Evolutionary conservation across 1,284 basidiomycete species (phyloP).

Genomic region (Trichosporon coremiiforme): DNA sequence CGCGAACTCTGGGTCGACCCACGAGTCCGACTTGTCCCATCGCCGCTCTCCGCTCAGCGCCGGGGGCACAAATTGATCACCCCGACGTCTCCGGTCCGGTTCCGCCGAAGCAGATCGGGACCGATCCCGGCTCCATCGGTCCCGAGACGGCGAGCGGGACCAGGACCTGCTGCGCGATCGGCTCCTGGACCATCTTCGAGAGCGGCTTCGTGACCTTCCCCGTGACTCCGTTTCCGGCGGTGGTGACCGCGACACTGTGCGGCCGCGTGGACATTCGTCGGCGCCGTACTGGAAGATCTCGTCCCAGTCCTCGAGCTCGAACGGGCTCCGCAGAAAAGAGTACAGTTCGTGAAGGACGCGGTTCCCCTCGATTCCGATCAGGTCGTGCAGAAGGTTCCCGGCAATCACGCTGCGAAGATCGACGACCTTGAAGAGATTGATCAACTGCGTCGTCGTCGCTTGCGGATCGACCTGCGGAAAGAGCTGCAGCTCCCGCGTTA

Average conservation of each 20-base stretch:
- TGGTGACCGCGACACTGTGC: conserved; percentile 1
- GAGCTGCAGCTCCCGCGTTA: conserved; percentile 71
- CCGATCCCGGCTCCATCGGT: conserved; percentile 18
- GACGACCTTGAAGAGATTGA: conserved; percentile 9
- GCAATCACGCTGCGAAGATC: conserved; percentile 8
- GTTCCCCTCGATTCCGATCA: conserved; percentile 65
- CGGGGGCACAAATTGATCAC: conserved; percentile 14
- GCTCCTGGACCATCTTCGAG: conserved; percentile 22
- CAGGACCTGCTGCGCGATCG: conserved; percentile 23
- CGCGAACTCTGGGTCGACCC: conserved; percentile 48
- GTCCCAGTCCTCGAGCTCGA: conserved; percentile 77
- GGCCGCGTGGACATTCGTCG: background rate
- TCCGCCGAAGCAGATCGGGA: conserved; percentile 31
- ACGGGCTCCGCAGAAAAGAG: conserved; percentile 79
- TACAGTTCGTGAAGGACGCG: conserved; percentile 91
- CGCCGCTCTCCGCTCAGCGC: conserved; percentile 33
- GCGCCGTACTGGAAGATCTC: conserved; percentile 64
- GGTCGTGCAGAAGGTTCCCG: background rate
- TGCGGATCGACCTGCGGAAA: conserved; percentile 46
- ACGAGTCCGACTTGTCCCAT: conserved; percentile 51
- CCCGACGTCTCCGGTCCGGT: conserved; percentile 41
- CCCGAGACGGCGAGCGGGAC: conserved; percentile 27
- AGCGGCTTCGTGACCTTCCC: conserved; percentile 20
- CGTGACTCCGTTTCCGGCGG: conserved; percentile 19
- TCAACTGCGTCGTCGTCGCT: conserved; percentile 71